Conservation (phyloP, 441 rosid genomes). For the Corymbia citriodora region DNA sequence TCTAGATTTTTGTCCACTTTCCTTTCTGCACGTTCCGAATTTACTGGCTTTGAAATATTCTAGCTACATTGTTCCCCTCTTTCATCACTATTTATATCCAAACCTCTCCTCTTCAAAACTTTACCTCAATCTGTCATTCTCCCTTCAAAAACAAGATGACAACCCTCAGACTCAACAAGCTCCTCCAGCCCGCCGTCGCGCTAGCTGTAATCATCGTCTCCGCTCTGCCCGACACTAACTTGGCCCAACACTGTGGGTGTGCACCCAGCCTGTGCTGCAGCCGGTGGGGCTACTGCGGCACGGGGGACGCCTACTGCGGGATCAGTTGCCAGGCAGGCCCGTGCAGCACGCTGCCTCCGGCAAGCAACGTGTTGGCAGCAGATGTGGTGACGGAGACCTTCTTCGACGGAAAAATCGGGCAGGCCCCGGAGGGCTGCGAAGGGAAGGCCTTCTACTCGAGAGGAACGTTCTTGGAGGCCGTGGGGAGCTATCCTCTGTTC, state of each 20-base stretch:
- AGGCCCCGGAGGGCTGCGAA: background rate
- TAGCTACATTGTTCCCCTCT: background rate
- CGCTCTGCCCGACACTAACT: background rate
- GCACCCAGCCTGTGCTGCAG: constrained; percentile 30
- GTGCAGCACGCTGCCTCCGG: background rate
- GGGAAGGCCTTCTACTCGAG: constrained; percentile 4
- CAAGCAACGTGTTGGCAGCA: background rate
- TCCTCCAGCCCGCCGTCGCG: background rate
- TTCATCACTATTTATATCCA: background rate
- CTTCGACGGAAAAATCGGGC: background rate
- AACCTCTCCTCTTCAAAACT: background rate
- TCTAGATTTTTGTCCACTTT: background rate
- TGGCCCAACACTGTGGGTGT: constrained; percentile 28
- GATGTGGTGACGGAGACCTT: background rate
- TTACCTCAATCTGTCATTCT: background rate
- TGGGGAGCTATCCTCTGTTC: background rate
- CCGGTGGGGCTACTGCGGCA: constrained; percentile 34
- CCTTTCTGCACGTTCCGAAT: background rate
- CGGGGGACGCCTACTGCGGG: background rate
- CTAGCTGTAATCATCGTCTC: background rate
- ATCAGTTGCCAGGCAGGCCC: background rate
- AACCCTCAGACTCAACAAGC: background rate
- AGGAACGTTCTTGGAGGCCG: background rate
- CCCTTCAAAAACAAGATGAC: background rate
- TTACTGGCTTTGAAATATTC: background rate